These are phyloP conservation scores for Myxozyma melibiosi DNA, from an alignment of 805 yeast genomes.

Conservation along the genomic window DNA sequence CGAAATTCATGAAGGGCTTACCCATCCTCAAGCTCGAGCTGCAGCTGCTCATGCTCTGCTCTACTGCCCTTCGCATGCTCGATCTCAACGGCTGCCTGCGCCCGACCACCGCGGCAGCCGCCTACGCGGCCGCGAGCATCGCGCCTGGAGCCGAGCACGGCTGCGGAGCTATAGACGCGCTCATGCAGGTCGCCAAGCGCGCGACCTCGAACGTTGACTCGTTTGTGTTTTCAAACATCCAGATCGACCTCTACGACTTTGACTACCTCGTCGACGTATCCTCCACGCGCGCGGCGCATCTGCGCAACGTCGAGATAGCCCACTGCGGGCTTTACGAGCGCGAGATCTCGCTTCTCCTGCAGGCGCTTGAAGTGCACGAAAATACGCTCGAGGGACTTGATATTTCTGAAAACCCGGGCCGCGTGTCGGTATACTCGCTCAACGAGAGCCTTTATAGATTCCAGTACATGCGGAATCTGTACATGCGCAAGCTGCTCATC, in stretches of 20 bases:
- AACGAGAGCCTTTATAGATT: conserved; percentile 32
- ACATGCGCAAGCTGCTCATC: conserved; percentile 22
- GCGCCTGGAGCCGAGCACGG: conserved; percentile 16
- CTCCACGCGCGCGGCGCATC: conserved; percentile 26
- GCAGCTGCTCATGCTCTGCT: conserved; percentile 33
- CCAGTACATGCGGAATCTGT: conserved; percentile 27
- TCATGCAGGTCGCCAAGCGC: conserved; percentile 31
- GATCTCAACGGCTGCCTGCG: conserved; percentile 24
- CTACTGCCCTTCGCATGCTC: conserved; percentile 31
- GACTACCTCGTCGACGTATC: conserved; percentile 32
- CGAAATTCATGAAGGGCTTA: conserved; percentile 26
- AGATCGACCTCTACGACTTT: conserved; percentile 27
- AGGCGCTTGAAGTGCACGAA: conserved; percentile 35
- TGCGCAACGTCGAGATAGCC: conserved; percentile 32
- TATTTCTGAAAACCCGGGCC: conserved; percentile 36
- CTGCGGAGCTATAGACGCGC: conserved; percentile 29
- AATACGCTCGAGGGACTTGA: conserved; percentile 34
- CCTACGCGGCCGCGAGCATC: background rate
- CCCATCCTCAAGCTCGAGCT: conserved; percentile 29
- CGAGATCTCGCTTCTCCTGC: conserved; percentile 33
- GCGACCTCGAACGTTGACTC: conserved; percentile 31
- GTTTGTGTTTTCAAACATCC: conserved; percentile 30
- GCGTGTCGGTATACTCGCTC: conserved; percentile 31
- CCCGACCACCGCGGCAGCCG: background rate
- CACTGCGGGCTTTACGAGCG: conserved; percentile 35